Percentiles rank a stretch among this genome's conserved stretches.
Conservation (phyloP, 805 yeast species). For the Candida ascalaphidarum region DNA sequence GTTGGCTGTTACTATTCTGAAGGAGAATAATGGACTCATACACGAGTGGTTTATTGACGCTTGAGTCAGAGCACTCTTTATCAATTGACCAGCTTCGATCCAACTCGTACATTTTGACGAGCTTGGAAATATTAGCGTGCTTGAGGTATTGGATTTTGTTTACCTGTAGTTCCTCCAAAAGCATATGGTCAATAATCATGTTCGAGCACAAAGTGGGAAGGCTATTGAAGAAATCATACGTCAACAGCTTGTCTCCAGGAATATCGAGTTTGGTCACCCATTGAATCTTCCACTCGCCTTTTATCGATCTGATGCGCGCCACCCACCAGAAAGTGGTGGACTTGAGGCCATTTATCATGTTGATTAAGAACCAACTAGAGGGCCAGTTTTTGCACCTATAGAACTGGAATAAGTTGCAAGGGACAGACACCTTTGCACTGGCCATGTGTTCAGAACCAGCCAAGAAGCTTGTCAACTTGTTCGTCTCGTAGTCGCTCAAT, state of each 20-base stretch:
- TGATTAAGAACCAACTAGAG: slow-evolving; percentile 44
- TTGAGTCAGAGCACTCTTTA: not conserved
- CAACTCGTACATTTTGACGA: no score
- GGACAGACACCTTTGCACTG: slow-evolving; percentile 3
- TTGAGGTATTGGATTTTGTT: slow-evolving; percentile 27
- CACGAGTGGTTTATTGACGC: slow-evolving; percentile 3
- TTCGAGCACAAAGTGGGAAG: slow-evolving; percentile 38
- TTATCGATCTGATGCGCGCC: slow-evolving; percentile 37
- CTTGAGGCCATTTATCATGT: slow-evolving; percentile 26
- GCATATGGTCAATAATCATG: slow-evolving; percentile 41
- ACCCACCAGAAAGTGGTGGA: slow-evolving; percentile 43
- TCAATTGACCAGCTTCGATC: no score
- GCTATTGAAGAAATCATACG: slow-evolving; percentile 26
- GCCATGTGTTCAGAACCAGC: slow-evolving; percentile 10
- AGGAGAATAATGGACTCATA: slow-evolving; percentile 17
- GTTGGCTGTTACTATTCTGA: slow-evolving; percentile 15
- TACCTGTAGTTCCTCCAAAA: slow-evolving; percentile 39
- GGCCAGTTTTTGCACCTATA: slow-evolving; percentile 50
- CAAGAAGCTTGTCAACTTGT: slow-evolving; percentile 27
- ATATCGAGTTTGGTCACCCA: slow-evolving; percentile 33
- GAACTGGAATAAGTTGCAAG: slow-evolving; percentile 18
- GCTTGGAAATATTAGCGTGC: slow-evolving; percentile 1
- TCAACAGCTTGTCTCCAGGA: slow-evolving; percentile 6
- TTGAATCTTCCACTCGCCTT: slow-evolving; percentile 48
- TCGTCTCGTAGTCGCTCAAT: slow-evolving; percentile 39